These are phyloP conservation scores for Chlamydomonas urium DNA, from an alignment of 139 green algal genomes.

Conservation along the genomic window DNA sequence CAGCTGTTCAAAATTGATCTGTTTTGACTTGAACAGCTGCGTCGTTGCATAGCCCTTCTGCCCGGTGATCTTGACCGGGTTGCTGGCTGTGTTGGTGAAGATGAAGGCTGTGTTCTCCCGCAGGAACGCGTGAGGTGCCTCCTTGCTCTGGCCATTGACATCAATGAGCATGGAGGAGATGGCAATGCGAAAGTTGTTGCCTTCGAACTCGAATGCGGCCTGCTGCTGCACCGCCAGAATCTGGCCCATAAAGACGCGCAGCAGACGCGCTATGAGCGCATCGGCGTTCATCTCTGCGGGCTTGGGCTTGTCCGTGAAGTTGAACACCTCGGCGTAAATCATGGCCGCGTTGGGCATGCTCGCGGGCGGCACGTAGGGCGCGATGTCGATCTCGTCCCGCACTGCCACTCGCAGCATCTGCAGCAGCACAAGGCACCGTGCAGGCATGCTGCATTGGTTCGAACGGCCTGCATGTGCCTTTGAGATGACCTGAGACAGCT, in stretches of 20 bases:
- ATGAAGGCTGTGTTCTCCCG: slow-evolving; percentile 56
- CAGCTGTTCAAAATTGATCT: slow-evolving; percentile 94
- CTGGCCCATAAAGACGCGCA: slow-evolving; percentile 57
- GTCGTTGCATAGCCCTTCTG: slow-evolving; percentile 65
- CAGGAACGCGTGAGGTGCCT: slow-evolving; percentile 30
- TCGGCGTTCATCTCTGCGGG: slow-evolving; percentile 59
- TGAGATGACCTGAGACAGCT: background rate
- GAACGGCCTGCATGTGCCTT: background rate
- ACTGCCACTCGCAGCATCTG: slow-evolving; percentile 63
- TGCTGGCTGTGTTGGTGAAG: slow-evolving; percentile 59
- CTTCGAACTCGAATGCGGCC: slow-evolving; percentile 85
- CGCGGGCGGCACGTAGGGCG: slow-evolving; percentile 35
- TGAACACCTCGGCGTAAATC: slow-evolving; percentile 67
- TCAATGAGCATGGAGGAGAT: slow-evolving; percentile 53
- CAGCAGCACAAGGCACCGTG: slow-evolving; percentile 1
- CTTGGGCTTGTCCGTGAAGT: slow-evolving; percentile 51
- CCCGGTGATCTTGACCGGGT: slow-evolving; percentile 73
- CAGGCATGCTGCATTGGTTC: background rate
- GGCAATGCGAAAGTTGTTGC: slow-evolving; percentile 72
- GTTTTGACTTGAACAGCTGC: slow-evolving; percentile 93
- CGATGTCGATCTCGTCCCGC: slow-evolving; percentile 48
- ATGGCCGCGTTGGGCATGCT: slow-evolving; percentile 51
- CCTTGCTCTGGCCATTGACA: slow-evolving; percentile 20
- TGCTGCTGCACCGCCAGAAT: slow-evolving; percentile 74
- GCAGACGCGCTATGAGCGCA: slow-evolving; percentile 57